These are phyloP conservation scores for Coniochaeta ligniaria DNA, from an alignment of 2,329 filamentous ascomycete genomes.

Conservation along the genomic window DNA sequence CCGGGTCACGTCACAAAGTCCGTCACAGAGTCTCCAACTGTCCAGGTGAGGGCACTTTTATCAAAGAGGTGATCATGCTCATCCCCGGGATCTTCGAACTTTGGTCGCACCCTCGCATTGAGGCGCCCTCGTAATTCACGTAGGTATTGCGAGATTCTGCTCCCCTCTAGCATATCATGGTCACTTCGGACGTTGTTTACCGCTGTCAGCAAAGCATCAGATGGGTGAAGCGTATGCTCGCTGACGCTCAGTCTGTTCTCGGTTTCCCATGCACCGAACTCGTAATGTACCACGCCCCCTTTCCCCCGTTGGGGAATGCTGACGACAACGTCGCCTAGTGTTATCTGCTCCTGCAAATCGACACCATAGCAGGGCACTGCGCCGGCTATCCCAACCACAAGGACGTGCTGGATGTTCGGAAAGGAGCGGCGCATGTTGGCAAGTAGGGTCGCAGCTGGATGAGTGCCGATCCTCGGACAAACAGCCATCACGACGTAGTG, in stretches of 20 bases:
- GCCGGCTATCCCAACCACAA: conserved; percentile 27
- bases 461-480: conserved; percentile 20
- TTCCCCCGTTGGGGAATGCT: conserved; percentile 10
- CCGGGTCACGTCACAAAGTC: background rate
- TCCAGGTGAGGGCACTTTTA: too few species aligned
- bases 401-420: conserved; percentile 7
- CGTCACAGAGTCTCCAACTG: too few species aligned
- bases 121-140: too few species aligned
- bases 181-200: background rate
- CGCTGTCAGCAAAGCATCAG: conserved; percentile 1
- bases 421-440: too few species aligned
- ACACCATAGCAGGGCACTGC: conserved; percentile 22
- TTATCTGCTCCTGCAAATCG: conserved; percentile 20
- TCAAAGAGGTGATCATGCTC: too few species aligned
- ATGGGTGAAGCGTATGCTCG: background rate
- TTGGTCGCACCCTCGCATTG: too few species aligned
- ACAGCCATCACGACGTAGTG: conserved; percentile 27
- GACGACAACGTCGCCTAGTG: conserved; percentile 23
- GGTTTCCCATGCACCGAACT: conserved; percentile 14
- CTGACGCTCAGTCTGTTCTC: conserved; percentile 8
- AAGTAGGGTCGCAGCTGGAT: conserved; percentile 14
- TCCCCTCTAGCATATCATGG: too few species aligned
- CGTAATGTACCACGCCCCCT: conserved; percentile 19
- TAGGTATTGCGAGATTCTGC: too few species aligned
- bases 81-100: too few species aligned